Base-by-base conservation (phyloP, 1,284 basidiomycete genomes). In the Irpex rosettiformis region DNA sequence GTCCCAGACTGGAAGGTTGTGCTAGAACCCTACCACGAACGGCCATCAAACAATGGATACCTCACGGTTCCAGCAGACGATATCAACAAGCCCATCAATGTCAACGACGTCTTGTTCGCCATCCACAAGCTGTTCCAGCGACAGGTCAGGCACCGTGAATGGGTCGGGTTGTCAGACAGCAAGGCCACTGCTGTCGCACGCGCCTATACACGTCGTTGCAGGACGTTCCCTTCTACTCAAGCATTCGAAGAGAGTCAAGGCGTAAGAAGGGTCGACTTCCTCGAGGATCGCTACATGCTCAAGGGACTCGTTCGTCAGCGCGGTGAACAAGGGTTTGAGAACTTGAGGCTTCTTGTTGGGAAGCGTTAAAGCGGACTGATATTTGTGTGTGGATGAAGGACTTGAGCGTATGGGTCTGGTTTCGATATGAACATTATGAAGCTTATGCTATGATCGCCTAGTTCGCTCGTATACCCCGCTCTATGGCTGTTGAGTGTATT, bases 1-100 rank as follows among this genome's bases (percentile, higher is more conserved):
- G 73, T 86, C 45, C 82, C 83, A 0, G 68, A 81, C 29, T 89
- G 86, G 87, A 82, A 84, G 16, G 76, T 89, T 57, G 77, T 80
- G 57, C 68, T 90, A 57, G 69, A 75, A 58, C 79, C 67, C 61
- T 42, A 63, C 37, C 55, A 73, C 54, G 63, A 64, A 28, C 66
- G 66, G 47, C 43, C 62, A 3, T 47, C 61, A 24, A 37, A 58
- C 52, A 65, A 65, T 24, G 58, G 64, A 6, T 68, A 68, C 63
- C 67, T 71, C 45, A 48, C 58, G 18, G 65, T 70, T 29, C 65
- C 67, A 33, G 22, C 54, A 11, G 51, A 56, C 24, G 48, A 55
- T 28, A 29, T 25, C 52, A 61, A 61, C 27, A 65, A 59, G 4
- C 82, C 83, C 2, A 81, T 89, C 65, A 80, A 77, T 1, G 70